phyloP scores from a whole-genome alignment of 2,329 filamentous ascomycete species.

The Drechmeria coniospora region DNA sequence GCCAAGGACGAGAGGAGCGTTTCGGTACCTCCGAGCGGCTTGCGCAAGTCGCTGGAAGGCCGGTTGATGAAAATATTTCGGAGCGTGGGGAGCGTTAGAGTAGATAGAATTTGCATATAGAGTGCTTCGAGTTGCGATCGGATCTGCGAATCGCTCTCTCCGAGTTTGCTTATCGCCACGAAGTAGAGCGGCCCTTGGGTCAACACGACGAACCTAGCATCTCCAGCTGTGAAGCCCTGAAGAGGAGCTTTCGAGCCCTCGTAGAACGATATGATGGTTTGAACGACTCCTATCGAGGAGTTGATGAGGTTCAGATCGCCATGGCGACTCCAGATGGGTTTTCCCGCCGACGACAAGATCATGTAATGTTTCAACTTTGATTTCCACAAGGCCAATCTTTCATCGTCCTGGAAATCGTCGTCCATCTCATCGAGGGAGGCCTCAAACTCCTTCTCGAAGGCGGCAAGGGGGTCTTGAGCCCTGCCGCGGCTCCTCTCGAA shows the following conservation, averaged over 20 bases:
- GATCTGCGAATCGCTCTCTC: slow-evolving; percentile 84
- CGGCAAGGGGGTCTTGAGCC: slow-evolving; percentile 38
- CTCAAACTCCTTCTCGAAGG: slow-evolving; percentile 68
- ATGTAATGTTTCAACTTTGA: slow-evolving; percentile 93
- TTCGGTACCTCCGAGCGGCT: slow-evolving; percentile 83
- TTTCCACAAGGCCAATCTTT: slow-evolving; percentile 62
- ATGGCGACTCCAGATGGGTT: slow-evolving; percentile 93
- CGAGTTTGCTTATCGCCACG: slow-evolving; percentile 78
- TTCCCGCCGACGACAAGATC: slow-evolving; percentile 88
- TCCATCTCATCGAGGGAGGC: slow-evolving; percentile 43
- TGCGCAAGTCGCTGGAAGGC: slow-evolving; percentile 83
- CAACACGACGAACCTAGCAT: slow-evolving; percentile 70
- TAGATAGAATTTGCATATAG: slow-evolving; percentile 97
- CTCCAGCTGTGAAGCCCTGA: slow-evolving; percentile 72
- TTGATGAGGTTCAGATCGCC: slow-evolving; percentile 83
- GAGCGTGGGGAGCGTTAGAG: slow-evolving; percentile 75
- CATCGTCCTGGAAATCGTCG: slow-evolving; percentile 32
- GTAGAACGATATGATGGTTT: slow-evolving; percentile 96
- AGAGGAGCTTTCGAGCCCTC: slow-evolving; percentile 65
- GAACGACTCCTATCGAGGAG: slow-evolving; percentile 84
- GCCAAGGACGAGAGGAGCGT: slow-evolving; percentile 79
- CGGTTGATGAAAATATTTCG: slow-evolving; percentile 77
- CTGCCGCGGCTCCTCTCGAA: slow-evolving; percentile 38
- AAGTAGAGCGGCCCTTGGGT: slow-evolving; percentile 82
- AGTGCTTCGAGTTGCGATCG: slow-evolving; percentile 78